Base-by-base conservation (phyloP, 352 stramenopile species). In the Phytophthora sansomeana region DNA sequence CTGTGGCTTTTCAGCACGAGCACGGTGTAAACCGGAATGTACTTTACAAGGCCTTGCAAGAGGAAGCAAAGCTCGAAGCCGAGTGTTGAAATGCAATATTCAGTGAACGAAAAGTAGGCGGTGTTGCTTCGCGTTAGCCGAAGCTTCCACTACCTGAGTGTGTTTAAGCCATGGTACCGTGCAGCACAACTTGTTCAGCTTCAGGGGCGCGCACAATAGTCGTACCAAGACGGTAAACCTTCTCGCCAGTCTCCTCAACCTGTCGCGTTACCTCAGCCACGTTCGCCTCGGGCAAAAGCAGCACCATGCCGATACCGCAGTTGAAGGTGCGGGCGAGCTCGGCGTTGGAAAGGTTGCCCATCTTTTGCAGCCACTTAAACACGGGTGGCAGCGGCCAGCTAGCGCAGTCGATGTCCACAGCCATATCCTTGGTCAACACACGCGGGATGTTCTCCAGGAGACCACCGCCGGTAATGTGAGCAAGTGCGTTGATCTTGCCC, bases 251-350 rank as follows among this genome's bases (percentile, higher is more conserved):
- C 19, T 83, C 80, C 55, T 90, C 73, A 19, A 99, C 79, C 49
- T 93, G 63, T 38, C 83, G 35, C 35, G 94, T 91, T 5, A 97
- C 92, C 54, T 97, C 82, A n/a, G 88, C 84, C 24, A 96, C 96
- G 64, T 96, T 87, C 44, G 92, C 88, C 38, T 89, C 75, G 16
- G 94, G 84, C 26, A 99, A 78, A 53, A 99, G 95, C 24, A 99
- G 74, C 33, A 99, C 94, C 96, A 99, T 99, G 60, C 98, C 98
- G 73, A 99, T 96, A 59, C 98, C 98, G 78, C 95, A 99, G 79
- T 99, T 99, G 81, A 99, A 99, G 50, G 98, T 99, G 47, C 97
- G 86, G 14, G 98, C 84, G 69, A 99, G 92, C 82, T 99, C 97
- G 24, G 83, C 78, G 66, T 99, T 96, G 46, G 96, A 95, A 14